Conservation (phyloP, 23 red algal species). For the Gracilaria gracilis region DNA sequence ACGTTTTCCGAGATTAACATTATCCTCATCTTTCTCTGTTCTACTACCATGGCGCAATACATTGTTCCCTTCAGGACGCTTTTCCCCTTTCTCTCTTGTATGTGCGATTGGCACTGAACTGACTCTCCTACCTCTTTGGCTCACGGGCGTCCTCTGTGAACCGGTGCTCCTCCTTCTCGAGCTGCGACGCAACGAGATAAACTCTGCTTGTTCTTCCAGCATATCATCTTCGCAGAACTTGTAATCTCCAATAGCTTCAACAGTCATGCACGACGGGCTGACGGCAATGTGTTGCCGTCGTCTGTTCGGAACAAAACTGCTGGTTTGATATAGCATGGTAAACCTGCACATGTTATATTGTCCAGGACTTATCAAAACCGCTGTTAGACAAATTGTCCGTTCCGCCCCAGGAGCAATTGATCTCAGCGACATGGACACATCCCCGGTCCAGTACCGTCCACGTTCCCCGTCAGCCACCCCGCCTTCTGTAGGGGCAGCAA, state of each 20-base stretch:
- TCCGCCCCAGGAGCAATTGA: slow-evolving; percentile 58
- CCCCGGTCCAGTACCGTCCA: slow-evolving; percentile 63
- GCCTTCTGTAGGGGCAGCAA: slow-evolving; percentile 52
- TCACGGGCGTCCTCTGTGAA: background rate
- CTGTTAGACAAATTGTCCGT: slow-evolving; percentile 37
- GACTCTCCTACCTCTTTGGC: background rate
- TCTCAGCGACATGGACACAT: slow-evolving; percentile 59
- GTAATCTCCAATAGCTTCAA: slow-evolving; percentile 29
- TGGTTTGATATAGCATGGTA: slow-evolving; percentile 37
- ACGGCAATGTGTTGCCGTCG: slow-evolving; percentile 17
- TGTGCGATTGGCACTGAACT: background rate
- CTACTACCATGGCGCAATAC: background rate
- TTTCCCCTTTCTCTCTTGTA: background rate
- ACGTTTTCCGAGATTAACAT: background rate
- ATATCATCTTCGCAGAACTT: slow-evolving; percentile 32
- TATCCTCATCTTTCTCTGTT: background rate
- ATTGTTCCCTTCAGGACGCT: background rate
- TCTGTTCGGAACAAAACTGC: slow-evolving; percentile 36
- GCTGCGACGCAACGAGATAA: background rate
- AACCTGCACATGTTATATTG: slow-evolving; percentile 62
- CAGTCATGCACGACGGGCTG: slow-evolving; percentile 13
- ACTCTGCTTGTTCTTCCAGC: background rate
- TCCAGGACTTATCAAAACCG: slow-evolving; percentile 51
- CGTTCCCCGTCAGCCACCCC: slow-evolving; percentile 69
- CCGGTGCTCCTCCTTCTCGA: slow-evolving; percentile 15